Conservation (phyloP, 2,329 filamentous ascomycete genomes). For the Ustilaginoidea virens region DNA sequence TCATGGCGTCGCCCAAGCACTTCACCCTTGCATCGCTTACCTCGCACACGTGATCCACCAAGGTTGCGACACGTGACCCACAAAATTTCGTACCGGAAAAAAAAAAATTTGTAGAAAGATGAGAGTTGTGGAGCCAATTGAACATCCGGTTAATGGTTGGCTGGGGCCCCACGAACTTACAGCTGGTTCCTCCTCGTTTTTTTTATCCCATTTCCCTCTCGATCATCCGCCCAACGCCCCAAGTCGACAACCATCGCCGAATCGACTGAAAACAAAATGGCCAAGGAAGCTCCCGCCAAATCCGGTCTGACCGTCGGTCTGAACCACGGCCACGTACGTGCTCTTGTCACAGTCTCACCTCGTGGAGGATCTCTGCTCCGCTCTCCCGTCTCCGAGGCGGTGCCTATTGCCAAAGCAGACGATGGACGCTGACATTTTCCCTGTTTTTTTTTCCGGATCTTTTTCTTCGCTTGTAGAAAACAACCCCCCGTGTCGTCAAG, state of each 20-base stretch:
- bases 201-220: constrained; percentile 9
- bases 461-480: no score
- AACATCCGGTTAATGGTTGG: no score
- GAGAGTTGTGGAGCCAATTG: no score
- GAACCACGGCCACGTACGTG: constrained; percentile 50
- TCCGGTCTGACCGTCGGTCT: constrained; percentile 45
- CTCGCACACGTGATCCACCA: constrained; percentile 14
- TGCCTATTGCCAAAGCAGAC: constrained; percentile 26
- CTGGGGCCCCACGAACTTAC: no score
- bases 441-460: constrained; percentile 17
- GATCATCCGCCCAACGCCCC: constrained; percentile 13
- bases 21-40: constrained; percentile 8
- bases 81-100: no score
- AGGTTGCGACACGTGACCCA: no score
- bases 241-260: constrained; percentile 15
- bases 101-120: no score
- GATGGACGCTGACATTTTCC: constrained; percentile 44
- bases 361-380: constrained; percentile 55
- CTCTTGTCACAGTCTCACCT: constrained; percentile 43
- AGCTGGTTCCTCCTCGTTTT: constrained; percentile 5
- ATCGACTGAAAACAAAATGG: constrained; percentile 30
- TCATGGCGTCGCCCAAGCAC: no score
- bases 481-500: constrained; percentile 64
- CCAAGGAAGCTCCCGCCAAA: constrained; percentile 41
- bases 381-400: constrained; percentile 11